A percentile compares a stretch with the other conserved stretches of the same genome.
These are phyloP conservation scores for Rhodotorula sp. DNA, from an alignment of 1,284 basidiomycete species.

Conservation along the genomic window DNA sequence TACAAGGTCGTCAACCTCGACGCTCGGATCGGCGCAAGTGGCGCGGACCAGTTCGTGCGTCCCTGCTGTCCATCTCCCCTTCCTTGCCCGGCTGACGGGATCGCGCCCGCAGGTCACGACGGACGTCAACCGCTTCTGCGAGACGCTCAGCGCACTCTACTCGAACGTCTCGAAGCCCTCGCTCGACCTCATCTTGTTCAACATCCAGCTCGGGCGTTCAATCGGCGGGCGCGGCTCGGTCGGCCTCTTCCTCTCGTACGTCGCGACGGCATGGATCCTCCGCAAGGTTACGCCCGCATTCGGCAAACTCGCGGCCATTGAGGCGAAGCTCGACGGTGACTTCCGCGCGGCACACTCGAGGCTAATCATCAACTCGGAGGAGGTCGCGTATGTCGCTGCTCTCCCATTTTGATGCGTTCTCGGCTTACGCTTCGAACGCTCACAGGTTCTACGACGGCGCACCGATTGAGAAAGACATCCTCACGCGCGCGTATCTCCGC, in stretches of 20 bases:
- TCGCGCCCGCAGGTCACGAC: constrained; percentile 63
- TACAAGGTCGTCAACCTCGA: constrained; percentile 57
- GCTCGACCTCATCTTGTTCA: constrained; percentile 90
- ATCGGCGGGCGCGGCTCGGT: constrained; percentile 74
- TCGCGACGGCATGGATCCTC: constrained; percentile 78
- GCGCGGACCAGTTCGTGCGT: constrained; percentile 55
- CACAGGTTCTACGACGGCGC: constrained; percentile 89
- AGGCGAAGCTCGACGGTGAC: constrained; percentile 80
- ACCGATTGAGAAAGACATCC: constrained; percentile 75
- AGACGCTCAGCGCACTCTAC: constrained; percentile 82
- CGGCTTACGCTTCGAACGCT: not conserved
- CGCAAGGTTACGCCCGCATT: constrained; percentile 88
- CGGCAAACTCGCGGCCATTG: constrained; percentile 84
- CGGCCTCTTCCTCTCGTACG: constrained; percentile 81
- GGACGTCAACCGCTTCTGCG: constrained; percentile 88
- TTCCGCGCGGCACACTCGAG: constrained; percentile 86
- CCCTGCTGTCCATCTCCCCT: not conserved
- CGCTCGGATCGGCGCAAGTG: constrained; percentile 42
- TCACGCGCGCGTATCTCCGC: constrained; percentile 74
- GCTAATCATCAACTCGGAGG: constrained; percentile 87
- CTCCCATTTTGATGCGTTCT: too few relatives aligned
- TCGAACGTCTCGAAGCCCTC: constrained; percentile 85
- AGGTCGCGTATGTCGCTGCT: constrained; percentile 72
- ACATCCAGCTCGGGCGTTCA: constrained; percentile 81
- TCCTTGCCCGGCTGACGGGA: not conserved